Evolutionary conservation across 164 flowering plant species (phyloP), one percentile per base, ranked within the genome.

Genomic region (Stephania japonica): DNA sequence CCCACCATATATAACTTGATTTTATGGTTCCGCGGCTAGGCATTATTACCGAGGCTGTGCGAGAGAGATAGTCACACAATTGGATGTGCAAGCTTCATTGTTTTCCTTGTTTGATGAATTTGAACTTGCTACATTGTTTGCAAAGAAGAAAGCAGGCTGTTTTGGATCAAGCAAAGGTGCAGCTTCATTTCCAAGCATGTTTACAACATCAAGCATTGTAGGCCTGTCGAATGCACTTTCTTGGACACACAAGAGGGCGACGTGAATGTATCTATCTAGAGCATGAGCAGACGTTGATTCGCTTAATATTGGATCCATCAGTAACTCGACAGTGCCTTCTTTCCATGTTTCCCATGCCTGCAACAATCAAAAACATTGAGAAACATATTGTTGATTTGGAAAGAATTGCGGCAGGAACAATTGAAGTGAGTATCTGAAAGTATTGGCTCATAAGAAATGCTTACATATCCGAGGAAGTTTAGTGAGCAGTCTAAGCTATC

Each of bases 231-330:
- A 19, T 47, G 72, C 72, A 47, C 25, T 47, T 49, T 70, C 72
- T 70, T 70, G 72, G 42, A 70, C 72, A 70, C 72, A 70, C 32
- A 70, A 50, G 61, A 70, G 72, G 41, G 63, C 61, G 41, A 70
- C 16, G 21, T 70, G 24, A 25, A 70, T 25, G 42, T 8, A 70
- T 70, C 72, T 70, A n/a, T 47, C 9, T 25, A 47, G 42, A 25
- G 49, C 72, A 70, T 23, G 13, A 24, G 62, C 47, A 0, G 71
- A 23, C 21, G 63, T 12, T 38, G 72, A 70, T 24, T 70, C 62
- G 18, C 18, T 21, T 11, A 70, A 5, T 8, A 70, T 7, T 47
- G 72, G 63, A 70, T 70, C 72, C 61, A 70, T 42, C 63, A 70
- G 13, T 8, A 24, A 13, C 63, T 14, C 72, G 50, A 27, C 42